Conservation (phyloP, 768 basidiomycete species). For the Grammothele lineata region DNA sequence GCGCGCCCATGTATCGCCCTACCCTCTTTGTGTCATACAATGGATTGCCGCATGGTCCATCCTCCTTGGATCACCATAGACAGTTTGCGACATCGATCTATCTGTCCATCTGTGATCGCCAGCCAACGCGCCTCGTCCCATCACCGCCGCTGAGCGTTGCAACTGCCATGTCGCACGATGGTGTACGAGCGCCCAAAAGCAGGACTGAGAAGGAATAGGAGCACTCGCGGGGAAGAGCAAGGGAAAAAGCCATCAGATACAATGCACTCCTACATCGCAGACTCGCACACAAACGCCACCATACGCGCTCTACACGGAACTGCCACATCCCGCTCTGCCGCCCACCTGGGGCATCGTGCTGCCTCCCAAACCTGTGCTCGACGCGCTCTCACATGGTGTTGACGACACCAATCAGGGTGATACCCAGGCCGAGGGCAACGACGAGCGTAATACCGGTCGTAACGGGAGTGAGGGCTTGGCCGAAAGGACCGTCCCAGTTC, state of each 20-base stretch:
- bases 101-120: neutral
- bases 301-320: neutral
- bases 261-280: neutral
- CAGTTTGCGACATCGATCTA: too few species aligned
- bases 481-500: conserved; percentile 60
- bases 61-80: too few species aligned
- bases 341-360: too few species aligned
- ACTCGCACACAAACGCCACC: neutral
- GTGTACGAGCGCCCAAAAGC: too few species aligned
- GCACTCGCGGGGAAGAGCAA: neutral
- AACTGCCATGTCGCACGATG: too few species aligned
- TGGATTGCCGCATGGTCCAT: conserved; percentile 15
- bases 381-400: conserved; percentile 40
- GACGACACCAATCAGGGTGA: conserved; percentile 46
- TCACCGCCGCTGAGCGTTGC: too few species aligned
- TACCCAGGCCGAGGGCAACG: conserved; percentile 43
- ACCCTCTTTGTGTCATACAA: conserved; percentile 13
- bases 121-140: conserved; percentile 1
- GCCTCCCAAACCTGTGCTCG: too few species aligned
- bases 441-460: conserved; percentile 43
- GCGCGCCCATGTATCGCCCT: conserved; percentile 14
- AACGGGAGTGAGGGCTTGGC: conserved; percentile 38
- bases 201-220: too few species aligned
- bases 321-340: too few species aligned
- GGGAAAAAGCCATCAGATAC: neutral